A percentile compares a stretch with the other conserved stretches of the same genome.
Conservation (phyloP, 371 early-diverging fungal species). For the Batrachochytrium dendrobatidis region DNA sequence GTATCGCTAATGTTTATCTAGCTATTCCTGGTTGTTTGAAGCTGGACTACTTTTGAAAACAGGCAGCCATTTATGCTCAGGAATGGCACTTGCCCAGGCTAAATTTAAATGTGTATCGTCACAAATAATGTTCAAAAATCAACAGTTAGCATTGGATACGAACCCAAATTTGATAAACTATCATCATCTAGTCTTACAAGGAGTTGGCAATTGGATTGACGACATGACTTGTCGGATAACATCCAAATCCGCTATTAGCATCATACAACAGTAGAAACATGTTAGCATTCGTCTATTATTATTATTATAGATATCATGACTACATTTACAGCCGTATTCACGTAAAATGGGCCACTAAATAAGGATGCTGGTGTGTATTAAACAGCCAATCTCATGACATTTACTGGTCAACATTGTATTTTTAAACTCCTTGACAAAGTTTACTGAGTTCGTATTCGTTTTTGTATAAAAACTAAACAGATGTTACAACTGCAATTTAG, state of each 20-base stretch:
- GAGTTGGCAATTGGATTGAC: neutral
- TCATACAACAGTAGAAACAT: neutral
- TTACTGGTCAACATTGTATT: neutral
- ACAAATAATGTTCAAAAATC: neutral
- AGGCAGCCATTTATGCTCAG: constrained; percentile 3
- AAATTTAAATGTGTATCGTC: neutral
- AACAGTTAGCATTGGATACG: neutral
- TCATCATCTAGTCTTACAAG: neutral
- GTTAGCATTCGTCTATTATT: neutral
- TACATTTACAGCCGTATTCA: neutral
- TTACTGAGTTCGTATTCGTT: too few relatives aligned
- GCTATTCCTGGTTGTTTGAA: too few relatives aligned
- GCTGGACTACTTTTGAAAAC: too few relatives aligned
- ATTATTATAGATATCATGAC: too few relatives aligned
- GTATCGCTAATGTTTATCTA: too few relatives aligned
- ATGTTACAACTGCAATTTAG: too few relatives aligned
- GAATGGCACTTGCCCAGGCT: neutral
- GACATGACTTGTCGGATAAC: constrained; percentile 2
- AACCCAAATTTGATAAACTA: neutral
- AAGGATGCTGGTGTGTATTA: neutral
- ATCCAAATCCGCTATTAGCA: neutral
- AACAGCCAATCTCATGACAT: neutral
- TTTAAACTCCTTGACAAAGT: neutral
- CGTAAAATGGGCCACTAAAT: neutral
- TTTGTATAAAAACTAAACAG: too few relatives aligned